Evolutionary conservation across 2,329 filamentous ascomycete genomes (phyloP).

Genomic region (Fusarium zealandicum): DNA sequence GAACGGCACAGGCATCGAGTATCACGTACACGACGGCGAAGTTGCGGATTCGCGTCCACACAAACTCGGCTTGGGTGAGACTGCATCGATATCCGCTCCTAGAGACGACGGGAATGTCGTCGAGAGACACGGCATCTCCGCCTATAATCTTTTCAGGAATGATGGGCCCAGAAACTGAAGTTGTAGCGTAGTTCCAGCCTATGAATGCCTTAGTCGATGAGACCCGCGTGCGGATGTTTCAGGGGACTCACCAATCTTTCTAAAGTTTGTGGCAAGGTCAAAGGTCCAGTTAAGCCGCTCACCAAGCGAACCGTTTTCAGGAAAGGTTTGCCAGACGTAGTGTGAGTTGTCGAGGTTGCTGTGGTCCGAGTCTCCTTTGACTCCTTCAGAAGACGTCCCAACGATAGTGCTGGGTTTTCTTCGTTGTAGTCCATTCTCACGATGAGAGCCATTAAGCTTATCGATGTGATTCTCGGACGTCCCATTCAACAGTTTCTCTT

Average conservation of each 20-base stretch:
- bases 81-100: constrained; percentile 55
- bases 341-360: constrained; percentile 46
- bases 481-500: not conserved
- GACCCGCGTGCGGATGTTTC: not conserved
- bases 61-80: constrained; percentile 52
- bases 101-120: constrained; percentile 52
- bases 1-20: constrained; percentile 73
- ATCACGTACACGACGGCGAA: constrained; percentile 67
- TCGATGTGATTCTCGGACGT: not conserved
- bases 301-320: constrained; percentile 55
- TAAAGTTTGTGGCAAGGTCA: constrained; percentile 62
- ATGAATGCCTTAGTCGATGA: not conserved
- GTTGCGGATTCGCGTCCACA: constrained; percentile 53
- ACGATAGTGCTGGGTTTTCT: constrained; percentile 17
- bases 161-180: constrained; percentile 57
- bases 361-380: not conserved
- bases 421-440: constrained; percentile 23
- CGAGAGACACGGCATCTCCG: constrained; percentile 51
- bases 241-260: constrained; percentile 57
- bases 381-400: constrained; percentile 1
- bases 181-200: constrained; percentile 67
- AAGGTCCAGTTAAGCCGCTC: constrained; percentile 62
- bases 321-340: constrained; percentile 69
- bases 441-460: not conserved
- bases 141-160: constrained; percentile 45